Evolutionary conservation across 805 yeast species (phyloP).

Genomic region (Saccharomycopsis sp.): DNA sequence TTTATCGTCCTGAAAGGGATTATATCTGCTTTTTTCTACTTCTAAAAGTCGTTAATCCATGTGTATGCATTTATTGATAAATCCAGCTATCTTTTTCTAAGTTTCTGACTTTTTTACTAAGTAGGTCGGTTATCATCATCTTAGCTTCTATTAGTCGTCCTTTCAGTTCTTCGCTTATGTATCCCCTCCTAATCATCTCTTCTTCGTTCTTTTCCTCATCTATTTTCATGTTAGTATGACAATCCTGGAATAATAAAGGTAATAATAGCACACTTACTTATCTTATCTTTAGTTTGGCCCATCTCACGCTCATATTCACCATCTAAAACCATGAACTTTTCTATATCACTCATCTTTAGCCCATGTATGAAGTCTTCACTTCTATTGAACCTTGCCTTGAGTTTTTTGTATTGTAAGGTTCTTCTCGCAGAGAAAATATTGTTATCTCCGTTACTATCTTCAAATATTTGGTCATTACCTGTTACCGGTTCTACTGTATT

Average conservation of each 20-base stretch:
- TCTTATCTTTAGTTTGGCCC: neutral
- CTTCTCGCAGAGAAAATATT: neutral
- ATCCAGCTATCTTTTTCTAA: slow-evolving; percentile 1
- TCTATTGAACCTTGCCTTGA: neutral
- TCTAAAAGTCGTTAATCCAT: neutral
- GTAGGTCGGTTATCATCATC: neutral
- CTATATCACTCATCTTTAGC: neutral
- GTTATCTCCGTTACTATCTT: neutral
- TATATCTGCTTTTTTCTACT: too few relatives aligned
- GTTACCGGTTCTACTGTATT: neutral
- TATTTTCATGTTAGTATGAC: neutral
- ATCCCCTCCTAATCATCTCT: neutral
- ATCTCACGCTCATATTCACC: neutral
- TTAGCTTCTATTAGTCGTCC: neutral
- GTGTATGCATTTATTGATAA: neutral
- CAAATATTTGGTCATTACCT: neutral
- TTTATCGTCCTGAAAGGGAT: neutral
- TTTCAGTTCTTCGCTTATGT: neutral
- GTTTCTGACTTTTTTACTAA: neutral
- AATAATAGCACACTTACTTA: neutral
- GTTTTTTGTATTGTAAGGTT: neutral
- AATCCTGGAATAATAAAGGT: neutral
- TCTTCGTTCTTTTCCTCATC: neutral
- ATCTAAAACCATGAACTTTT: neutral
- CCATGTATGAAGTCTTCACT: neutral